Evolutionary conservation across 768 basidiomycete genomes (phyloP).

Genomic region (Cytidiella melzeri): DNA sequence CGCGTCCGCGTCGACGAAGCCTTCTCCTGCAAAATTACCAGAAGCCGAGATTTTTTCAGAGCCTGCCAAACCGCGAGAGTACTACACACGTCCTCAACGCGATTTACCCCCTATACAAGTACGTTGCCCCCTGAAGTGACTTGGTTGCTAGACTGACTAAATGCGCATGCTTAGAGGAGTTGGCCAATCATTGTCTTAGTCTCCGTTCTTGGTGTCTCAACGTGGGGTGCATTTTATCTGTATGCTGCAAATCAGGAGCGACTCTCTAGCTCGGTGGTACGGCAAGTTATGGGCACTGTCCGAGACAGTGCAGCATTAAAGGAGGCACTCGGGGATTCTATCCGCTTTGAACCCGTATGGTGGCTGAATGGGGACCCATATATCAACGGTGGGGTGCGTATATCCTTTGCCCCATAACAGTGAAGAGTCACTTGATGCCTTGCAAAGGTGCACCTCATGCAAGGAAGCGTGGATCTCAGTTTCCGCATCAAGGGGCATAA

Average conservation of each 20-base stretch:
- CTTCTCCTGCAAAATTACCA: slow-evolving; percentile 16
- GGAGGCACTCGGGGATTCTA: slow-evolving; percentile 57
- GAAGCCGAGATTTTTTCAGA: slow-evolving; percentile 35
- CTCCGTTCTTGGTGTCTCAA: slow-evolving; percentile 45
- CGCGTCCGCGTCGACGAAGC: neutral
- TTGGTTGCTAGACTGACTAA: no score
- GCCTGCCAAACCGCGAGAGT: slow-evolving; percentile 38
- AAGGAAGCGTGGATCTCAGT: slow-evolving; percentile 73
- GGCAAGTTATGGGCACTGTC: slow-evolving; percentile 56
- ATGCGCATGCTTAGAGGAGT: slow-evolving; percentile 26
- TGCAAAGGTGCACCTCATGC: slow-evolving; percentile 60
- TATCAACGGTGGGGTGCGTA: slow-evolving; percentile 60
- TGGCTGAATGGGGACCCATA: slow-evolving; percentile 74
- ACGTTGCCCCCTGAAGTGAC: neutral
- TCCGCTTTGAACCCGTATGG: slow-evolving; percentile 61
- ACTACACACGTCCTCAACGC: slow-evolving; percentile 36
- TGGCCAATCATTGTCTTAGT: slow-evolving; percentile 57
- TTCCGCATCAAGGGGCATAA: slow-evolving; percentile 70
- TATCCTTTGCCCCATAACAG: neutral
- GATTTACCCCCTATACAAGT: slow-evolving; percentile 42
- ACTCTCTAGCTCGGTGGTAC: slow-evolving; percentile 67
- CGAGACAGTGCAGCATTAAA: slow-evolving; percentile 44
- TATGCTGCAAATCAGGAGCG: slow-evolving; percentile 75
- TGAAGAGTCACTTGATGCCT: neutral
- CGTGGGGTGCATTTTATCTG: slow-evolving; percentile 64